Evolutionary conservation across 768 basidiomycete species (phyloP), one percentile per base, ranked within the genome.

Genomic region (Crepidotus variabilis): DNA sequence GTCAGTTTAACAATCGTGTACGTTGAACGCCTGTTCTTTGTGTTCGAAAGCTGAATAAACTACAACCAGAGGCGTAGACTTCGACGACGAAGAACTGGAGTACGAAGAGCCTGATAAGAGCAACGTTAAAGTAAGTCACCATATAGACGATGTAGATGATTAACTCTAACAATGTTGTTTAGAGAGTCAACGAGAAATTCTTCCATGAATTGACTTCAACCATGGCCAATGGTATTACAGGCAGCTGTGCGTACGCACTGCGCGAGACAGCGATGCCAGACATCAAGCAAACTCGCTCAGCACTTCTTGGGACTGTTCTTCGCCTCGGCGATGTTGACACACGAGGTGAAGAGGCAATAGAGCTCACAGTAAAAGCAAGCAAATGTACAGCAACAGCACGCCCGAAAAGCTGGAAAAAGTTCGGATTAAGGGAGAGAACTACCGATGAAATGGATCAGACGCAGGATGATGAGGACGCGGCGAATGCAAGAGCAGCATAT

Each of bases 341-440:
- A 0, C 76, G 81, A 23, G 71, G 81, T 5, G 84, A 84, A n/a
- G 85, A 92, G 63, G 85, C 90, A 1, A 71, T 97, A 35, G 85
- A 86, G 63, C 79, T 98, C 55, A 69, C 73, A 9, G 78, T 98
- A 59, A 87, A 87, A 64, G 78, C 84, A 20, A 87, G 84, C 60
- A 98, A 98, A 72, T 88, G 86, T 52, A 94, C 92, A 0, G 82
- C 88, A 22, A 64, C 83, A 20, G 79, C 82, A 2, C 75, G 83
- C 33, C 86, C 92, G 0, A 87, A 88, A 52, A 70, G 84, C 32
- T 88, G 89, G 84, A 95, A 94, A 72, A 92, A 90, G 66, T 89
- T 86, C 67, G 80, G 70, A 35, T 65, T 76, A 52, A 74, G 79
- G 59, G 64, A 70, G 60, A 65, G 58, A 28, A 64, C 67, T 6